phyloP scores from a whole-genome alignment of 2,329 filamentous ascomycete genomes.

The Fusarium sterilihyphosum region DNA sequence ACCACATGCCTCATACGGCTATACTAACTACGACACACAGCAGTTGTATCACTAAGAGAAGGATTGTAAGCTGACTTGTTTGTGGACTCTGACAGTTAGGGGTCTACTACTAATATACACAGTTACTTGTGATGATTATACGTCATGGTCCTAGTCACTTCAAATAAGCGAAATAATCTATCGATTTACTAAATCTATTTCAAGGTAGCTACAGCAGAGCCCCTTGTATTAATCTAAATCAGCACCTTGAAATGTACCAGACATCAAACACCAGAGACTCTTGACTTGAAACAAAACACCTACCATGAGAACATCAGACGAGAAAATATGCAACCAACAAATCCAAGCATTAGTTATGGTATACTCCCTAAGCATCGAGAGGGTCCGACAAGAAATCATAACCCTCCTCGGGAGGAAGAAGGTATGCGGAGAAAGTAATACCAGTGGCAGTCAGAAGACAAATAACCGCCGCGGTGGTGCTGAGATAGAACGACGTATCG shows the following conservation, averaged over 20 bases:
- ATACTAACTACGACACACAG: neutral
- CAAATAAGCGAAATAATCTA: neutral
- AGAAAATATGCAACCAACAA: neutral
- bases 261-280: neutral
- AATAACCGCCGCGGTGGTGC: conserved; percentile 64
- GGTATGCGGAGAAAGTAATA: conserved; percentile 72
- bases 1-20: conserved; percentile 14
- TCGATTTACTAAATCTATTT: conserved; percentile 2
- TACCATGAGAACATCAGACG: neutral
- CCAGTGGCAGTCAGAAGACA: conserved; percentile 64
- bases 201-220: conserved; percentile 10
- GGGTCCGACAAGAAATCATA: conserved; percentile 75
- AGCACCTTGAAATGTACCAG: neutral
- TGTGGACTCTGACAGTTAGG: neutral
- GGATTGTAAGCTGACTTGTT: neutral
- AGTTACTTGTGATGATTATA: neutral
- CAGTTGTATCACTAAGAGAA: neutral
- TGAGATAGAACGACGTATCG: conserved; percentile 81
- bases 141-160: neutral
- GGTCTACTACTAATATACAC: neutral
- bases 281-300: conserved; percentile 9
- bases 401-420: conserved; percentile 82
- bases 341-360: neutral
- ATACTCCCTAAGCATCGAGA: conserved; percentile 57
- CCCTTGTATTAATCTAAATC: conserved; percentile 15